Percentiles rank a stretch among this genome's conserved stretches.
Conservation (phyloP, 2,329 filamentous ascomycete genomes). For the Diaporthe batatas region DNA sequence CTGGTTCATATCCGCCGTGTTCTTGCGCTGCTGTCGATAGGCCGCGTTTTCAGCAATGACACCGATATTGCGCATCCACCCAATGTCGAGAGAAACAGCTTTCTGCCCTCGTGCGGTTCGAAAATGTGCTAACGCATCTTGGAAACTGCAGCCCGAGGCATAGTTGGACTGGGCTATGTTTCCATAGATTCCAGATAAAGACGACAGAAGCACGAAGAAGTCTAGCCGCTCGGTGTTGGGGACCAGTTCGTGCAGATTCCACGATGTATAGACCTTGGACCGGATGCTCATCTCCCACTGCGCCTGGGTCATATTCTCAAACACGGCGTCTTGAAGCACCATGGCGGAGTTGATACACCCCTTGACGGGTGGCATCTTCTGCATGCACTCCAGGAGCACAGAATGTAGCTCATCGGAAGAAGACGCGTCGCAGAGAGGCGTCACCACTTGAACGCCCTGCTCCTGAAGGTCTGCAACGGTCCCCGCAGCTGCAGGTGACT, state of each 20-base stretch:
- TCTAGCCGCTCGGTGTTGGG: conserved; percentile 43
- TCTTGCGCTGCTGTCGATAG: too few relatives aligned
- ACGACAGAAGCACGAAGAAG: conserved; percentile 51
- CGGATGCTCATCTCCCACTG: conserved; percentile 38
- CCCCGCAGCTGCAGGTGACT: conserved; percentile 6
- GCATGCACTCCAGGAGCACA: background rate
- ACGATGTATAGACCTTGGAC: conserved; percentile 38
- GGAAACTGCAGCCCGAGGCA: conserved; percentile 50
- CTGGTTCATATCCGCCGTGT: background rate
- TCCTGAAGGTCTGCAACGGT: background rate
- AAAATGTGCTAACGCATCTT: conserved; percentile 48
- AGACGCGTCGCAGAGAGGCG: conserved; percentile 12
- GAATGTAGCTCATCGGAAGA: background rate
- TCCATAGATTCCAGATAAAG: conserved; percentile 46
- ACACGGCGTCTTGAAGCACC: background rate
- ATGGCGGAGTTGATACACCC: conserved; percentile 26
- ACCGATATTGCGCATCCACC: too few relatives aligned
- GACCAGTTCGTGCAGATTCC: conserved; percentile 45
- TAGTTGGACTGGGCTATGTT: conserved; percentile 48
- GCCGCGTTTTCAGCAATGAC: too few relatives aligned
- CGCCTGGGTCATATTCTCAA: conserved; percentile 13
- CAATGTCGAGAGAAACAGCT: too few relatives aligned
- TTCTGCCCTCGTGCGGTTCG: too few relatives aligned
- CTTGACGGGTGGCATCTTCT: background rate
- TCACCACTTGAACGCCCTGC: background rate